Conservation (phyloP, 2,329 filamentous ascomycete species). For the Metarhizium rileyi region DNA sequence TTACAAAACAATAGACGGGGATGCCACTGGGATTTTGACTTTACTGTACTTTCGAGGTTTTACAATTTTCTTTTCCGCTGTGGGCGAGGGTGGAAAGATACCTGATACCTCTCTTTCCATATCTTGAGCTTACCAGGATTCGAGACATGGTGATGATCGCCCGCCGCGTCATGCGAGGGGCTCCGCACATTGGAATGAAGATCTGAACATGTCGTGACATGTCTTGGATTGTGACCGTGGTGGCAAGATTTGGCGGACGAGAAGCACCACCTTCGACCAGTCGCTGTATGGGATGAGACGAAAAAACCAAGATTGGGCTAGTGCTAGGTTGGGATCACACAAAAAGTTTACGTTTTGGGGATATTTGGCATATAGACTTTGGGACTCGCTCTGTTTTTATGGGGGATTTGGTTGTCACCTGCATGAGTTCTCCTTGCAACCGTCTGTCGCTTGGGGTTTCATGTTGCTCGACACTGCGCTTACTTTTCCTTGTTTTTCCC, state of each 20-base stretch:
- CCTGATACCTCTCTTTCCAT: slow-evolving; percentile 9
- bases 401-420: slow-evolving; percentile 5
- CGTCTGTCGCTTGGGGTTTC: neutral
- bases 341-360: neutral
- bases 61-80: slow-evolving; percentile 2
- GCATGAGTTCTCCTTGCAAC: neutral
- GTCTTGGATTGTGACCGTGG: slow-evolving; percentile 19
- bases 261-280: neutral
- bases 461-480: neutral
- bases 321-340: slow-evolving; percentile 6
- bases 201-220: slow-evolving; percentile 18
- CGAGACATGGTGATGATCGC: slow-evolving; percentile 5
- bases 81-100: slow-evolving; percentile 2
- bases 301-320: neutral
- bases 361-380: slow-evolving; percentile 10
- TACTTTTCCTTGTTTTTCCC: slow-evolving; percentile 8
- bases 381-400: slow-evolving; percentile 2
- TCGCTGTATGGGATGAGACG: neutral
- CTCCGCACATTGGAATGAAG: slow-evolving; percentile 18
- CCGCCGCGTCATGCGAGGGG: neutral
- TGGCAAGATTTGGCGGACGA: slow-evolving; percentile 1
- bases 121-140: slow-evolving; percentile 8
- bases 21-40: slow-evolving; percentile 7
- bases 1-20: slow-evolving; percentile 23
- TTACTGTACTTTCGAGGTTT: slow-evolving; percentile 3